phyloP scores from a whole-genome alignment of 2,329 filamentous ascomycete genomes.

The Aspergillus phoenicis region DNA sequence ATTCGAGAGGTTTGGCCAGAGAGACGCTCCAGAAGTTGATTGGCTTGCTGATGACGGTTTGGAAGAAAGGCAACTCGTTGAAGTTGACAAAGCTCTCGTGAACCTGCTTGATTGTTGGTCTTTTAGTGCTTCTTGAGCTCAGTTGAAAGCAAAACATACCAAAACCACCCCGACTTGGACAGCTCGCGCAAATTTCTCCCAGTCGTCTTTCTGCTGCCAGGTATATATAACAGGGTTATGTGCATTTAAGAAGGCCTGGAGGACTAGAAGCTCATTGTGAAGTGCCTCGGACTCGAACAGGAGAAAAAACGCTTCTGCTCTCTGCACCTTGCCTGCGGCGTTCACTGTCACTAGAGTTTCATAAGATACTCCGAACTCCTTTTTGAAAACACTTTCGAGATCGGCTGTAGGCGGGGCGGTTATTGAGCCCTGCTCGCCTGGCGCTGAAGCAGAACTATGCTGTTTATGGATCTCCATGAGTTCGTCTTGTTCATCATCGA shows the following conservation, averaged over 20 bases:
- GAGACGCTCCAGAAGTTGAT: conserved; percentile 43
- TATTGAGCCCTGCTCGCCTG: not conserved
- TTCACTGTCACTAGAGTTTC: conserved; percentile 30
- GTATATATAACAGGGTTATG: conserved; percentile 33
- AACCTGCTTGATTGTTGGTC: conserved; percentile 31
- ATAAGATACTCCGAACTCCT: conserved; percentile 30
- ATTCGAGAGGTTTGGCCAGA: conserved; percentile 29
- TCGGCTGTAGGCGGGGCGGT: conserved; percentile 4
- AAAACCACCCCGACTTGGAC: conserved; percentile 34
- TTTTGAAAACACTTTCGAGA: conserved; percentile 20
- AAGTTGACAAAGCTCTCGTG: conserved; percentile 40
- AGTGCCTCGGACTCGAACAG: conserved; percentile 28
- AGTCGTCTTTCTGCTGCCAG: conserved; percentile 34
- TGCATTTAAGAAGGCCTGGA: conserved; percentile 29
- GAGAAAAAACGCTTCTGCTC: conserved; percentile 37
- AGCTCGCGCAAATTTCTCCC: conserved; percentile 35
- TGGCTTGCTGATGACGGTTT: conserved; percentile 24
- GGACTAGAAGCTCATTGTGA: conserved; percentile 28
- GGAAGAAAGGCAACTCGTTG: conserved; percentile 31
- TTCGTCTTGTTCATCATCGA: not conserved
- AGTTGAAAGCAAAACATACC: conserved; percentile 30
- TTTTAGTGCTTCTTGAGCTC: not conserved
- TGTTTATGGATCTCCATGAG: not conserved
- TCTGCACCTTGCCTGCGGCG: conserved; percentile 15
- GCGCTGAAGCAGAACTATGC: not conserved